Base-by-base conservation (phyloP, 768 basidiomycete genomes). In the Russula emetica region DNA sequence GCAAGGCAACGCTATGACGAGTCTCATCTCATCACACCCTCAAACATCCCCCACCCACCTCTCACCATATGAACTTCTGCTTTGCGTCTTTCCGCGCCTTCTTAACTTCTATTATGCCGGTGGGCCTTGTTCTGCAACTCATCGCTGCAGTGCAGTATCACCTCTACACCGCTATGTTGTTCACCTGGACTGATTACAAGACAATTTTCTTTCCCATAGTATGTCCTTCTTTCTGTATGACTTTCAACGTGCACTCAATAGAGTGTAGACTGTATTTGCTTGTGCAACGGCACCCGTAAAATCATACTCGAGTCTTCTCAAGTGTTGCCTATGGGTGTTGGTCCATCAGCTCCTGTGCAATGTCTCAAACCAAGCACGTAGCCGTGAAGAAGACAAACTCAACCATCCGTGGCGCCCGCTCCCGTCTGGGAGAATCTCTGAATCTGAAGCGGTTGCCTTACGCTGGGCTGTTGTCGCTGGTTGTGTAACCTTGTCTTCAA, bases 161-260 rank as follows among this genome's bases (percentile, higher is more conserved):
- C 38, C 50, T 71, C 36, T 40, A 69, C 52, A 71, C 70, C 26
- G 63, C 67, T 30, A 54, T 72, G 26, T 61, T 73, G 11, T 73
- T 73, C 56, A 73, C 72, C 20, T 69, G 69, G 67, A 69, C 72
- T n/a, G 72, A 73, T 66, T 71, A 67, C 65, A 72, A 72, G 62
- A 72, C 72, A 6, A 68, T 72, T 24, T 57, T 73, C n/a, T 32
- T 73, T 14, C 72, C 72, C 26, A 62, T 73, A 32, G 72, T 72
- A 28, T n/a, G 72, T 67, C 34, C 26, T 28, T 50, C 6, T 26
- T 32, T 50, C 36, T 16, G n/a, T 26, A n/a, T 9, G 8, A 13
- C 18, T 30, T 53, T 40, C 26, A 13, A 30, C 55, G 13, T 30
- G 13, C 7, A 47, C 62, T 38, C 26, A 55, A 44, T 11, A 40